phyloP scores from a whole-genome alignment of 129 eudicot genomes.

The Cynara cardunculus region DNA sequence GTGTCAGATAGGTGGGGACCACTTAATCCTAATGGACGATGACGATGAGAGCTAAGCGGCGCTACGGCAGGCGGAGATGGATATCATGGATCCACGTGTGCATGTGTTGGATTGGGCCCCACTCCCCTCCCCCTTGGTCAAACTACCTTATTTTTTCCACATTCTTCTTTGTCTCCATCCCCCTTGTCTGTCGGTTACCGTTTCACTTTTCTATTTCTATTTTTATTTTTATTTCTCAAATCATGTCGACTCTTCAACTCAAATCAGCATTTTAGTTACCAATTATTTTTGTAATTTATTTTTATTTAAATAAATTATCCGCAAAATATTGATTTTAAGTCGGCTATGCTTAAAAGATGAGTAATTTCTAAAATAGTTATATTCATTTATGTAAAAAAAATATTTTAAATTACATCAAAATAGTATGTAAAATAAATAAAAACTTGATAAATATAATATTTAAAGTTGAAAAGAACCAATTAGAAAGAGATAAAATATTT shows the following conservation, averaged over 20 bases:
- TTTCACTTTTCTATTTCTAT: background rate
- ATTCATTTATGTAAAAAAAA: background rate
- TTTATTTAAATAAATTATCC: background rate
- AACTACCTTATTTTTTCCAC: constrained; percentile 3
- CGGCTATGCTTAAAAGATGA: no score
- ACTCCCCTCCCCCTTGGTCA: background rate
- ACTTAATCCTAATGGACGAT: background rate
- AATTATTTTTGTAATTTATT: no score
- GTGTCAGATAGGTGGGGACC: background rate
- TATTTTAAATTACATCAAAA: background rate
- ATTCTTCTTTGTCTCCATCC: background rate
- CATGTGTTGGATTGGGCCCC: constrained; percentile 1
- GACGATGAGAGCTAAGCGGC: constrained; percentile 1
- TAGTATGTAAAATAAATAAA: background rate
- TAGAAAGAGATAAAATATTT: background rate
- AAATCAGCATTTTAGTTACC: no score
- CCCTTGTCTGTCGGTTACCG: constrained; percentile 9
- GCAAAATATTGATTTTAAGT: background rate
- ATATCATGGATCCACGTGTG: constrained; percentile 30
- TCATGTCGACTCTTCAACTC: background rate
- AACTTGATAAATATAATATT: background rate
- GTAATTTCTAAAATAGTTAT: no score
- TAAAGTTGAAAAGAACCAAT: background rate
- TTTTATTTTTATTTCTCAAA: background rate
- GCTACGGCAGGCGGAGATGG: background rate